Evolutionary conservation across 495 filamentous ascomycete genomes (phyloP), one percentile per base, ranked within the genome.

Genomic region (Penicillium tannophilum): DNA sequence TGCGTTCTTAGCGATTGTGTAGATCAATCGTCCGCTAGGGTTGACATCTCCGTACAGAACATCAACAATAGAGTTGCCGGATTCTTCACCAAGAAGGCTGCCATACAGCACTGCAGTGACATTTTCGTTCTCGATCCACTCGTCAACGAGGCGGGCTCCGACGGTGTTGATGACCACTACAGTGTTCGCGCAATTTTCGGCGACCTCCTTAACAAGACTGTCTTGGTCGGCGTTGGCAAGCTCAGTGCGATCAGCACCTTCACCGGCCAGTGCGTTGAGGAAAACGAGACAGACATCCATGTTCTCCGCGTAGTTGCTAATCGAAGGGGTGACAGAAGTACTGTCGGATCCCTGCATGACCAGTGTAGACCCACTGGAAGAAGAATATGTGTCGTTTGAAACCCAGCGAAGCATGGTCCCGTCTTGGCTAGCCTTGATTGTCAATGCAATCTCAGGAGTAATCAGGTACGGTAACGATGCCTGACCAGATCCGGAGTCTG

Each of bases 81-180:
- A 86, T 60, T 94, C 90, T 67, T 94, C 86, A n/a, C 90, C 89
- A 0, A 90, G 89, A 0, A 94, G 78, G 65, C 91, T 86, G n/a
- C 87, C 90, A 50, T 88, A 81, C 14, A 96, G 64, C 0, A 94
- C 81, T 1, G 84, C 90, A 51, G 89, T 91, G 58, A 96, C 78
- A 60, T 82, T 84, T 14, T 82, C 80, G 5, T 86, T 67, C 33
- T 72, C 62, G 28, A 78, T 67, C 75, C 76, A 81, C 1, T 63
- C 54, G 39, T 75, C 68, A 11, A 88, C 81, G 4, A 66, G 44
- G 10, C 68, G 65, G 41, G 66, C 69, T 19, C 81, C 79, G 41
- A 62, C 71, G 12, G 72, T 74, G 36, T 64, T 54, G 24, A 64
- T 54, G 0, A 88, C 73, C 0, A 88, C 85, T 23, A 89, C 76